phyloP scores from a whole-genome alignment of 768 basidiomycete species.

The Pisolithus albus region DNA sequence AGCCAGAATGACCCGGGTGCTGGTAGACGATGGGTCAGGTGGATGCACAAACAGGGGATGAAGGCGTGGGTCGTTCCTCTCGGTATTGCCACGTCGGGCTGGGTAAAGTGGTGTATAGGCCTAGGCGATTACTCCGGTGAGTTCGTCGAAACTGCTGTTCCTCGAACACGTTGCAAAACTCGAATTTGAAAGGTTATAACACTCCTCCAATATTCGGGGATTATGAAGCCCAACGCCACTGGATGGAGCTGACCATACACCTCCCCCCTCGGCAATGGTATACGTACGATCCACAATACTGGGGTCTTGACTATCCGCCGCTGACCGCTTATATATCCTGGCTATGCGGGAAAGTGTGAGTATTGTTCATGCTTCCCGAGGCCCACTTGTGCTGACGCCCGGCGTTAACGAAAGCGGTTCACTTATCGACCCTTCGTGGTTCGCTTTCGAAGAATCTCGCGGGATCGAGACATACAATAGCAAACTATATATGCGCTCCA shows the following conservation, averaged over 20 bases:
- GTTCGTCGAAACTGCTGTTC: conserved; percentile 18
- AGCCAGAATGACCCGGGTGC: conserved; percentile 30
- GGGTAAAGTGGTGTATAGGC: conserved; percentile 65
- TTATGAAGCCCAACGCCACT: conserved; percentile 91
- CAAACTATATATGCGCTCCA: conserved; percentile 75
- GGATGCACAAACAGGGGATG: conserved; percentile 69
- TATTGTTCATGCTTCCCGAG: conserved; percentile 6
- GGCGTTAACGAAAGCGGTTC: conserved; percentile 35
- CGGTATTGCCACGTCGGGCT: conserved; percentile 44
- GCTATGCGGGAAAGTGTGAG: conserved; percentile 72
- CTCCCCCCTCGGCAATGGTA: conserved; percentile 79
- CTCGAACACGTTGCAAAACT: not conserved
- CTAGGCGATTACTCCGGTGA: conserved; percentile 79
- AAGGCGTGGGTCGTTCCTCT: conserved; percentile 54
- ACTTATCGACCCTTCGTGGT: conserved; percentile 54
- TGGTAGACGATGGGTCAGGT: conserved; percentile 62
- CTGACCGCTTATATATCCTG: conserved; percentile 87
- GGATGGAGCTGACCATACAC: conserved; percentile 88
- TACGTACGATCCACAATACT: conserved; percentile 79
- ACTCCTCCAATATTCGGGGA: conserved; percentile 86
- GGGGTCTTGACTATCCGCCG: conserved; percentile 95
- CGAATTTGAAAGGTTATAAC: conserved; percentile 41
- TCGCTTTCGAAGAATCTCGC: conserved; percentile 60
- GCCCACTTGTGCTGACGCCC: conserved; percentile 2
- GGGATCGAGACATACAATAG: conserved; percentile 62